Evolutionary conservation across 257 asterid genomes (phyloP), one percentile per base, ranked within the genome.

Genomic region (Solanum lycopersicoides): DNA sequence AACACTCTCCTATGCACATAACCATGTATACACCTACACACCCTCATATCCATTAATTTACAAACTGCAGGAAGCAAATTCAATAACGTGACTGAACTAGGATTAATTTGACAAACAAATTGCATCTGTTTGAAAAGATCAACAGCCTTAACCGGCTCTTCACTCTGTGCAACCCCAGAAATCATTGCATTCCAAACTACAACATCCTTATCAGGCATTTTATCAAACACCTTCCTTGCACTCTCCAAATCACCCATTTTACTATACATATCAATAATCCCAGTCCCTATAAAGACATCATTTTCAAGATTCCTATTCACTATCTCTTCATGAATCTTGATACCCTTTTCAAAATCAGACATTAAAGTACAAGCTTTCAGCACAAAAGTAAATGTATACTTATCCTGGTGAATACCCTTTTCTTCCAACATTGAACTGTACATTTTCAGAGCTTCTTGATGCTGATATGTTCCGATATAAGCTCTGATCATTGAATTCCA

Each of bases 101-200:
- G 91, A 86, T 83, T 87, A 72, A 72, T 56, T 12, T 83, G 77
- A 79, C n/a, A 37, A 13, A 77, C 85, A 56, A 87, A 44, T 86
- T 90, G 93, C 93, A 91, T 91, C 14, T 39, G 0, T 84, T 44
- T 86, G 53, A 91, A 79, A 60, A 90, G 59, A 18, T 86, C 82
- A 76, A 91, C 82, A 7, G 92, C 92, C 37, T 90, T 88, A 16
- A 59, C 39, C 7, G 89, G 89, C 16, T 87, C 90, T n/a, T 20
- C 73, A 79, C 83, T 87, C 80, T 89, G 87, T 14, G 92, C 83
- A 12, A 89, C 42, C 68, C 93, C 92, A 3, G 90, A 88, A 82
- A 91, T 82, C 92, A 91, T 89, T 14, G 89, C 92, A 86, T 91
- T 91, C 91, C 90, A 90, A 41, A 91, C 89, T 39, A 90, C 91